These are phyloP conservation scores for Chaetomium cochliodes DNA, from an alignment of 495 filamentous ascomycete genomes.

Conservation along the genomic window DNA sequence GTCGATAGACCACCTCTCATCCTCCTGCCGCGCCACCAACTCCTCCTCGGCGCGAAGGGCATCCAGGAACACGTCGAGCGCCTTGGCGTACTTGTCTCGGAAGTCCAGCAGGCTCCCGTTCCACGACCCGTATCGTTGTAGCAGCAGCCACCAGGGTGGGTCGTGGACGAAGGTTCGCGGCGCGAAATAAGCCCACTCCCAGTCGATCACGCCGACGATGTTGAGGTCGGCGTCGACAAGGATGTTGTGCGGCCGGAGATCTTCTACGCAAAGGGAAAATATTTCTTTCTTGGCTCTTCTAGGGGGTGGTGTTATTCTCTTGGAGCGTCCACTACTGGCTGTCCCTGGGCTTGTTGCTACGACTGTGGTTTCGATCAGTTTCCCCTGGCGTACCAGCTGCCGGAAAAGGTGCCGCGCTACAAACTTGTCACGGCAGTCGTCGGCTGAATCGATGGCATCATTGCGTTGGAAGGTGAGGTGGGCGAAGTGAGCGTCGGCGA, in stretches of 20 bases:
- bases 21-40: not conserved
- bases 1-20: constrained; percentile 5
- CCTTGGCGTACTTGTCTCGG: not conserved
- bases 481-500: constrained; percentile 42
- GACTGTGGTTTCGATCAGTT: constrained; percentile 13
- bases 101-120: not conserved
- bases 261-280: constrained; percentile 33
- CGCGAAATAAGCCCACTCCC: constrained; percentile 23
- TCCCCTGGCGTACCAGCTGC: constrained; percentile 32
- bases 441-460: constrained; percentile 35
- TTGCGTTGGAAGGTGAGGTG: constrained; percentile 47
- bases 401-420: constrained; percentile 40
- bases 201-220: constrained; percentile 19
- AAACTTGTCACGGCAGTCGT: constrained; percentile 41
- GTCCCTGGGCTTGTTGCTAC: no score
- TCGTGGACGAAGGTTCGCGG: constrained; percentile 10
- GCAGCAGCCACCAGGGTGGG: constrained; percentile 21
- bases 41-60: constrained; percentile 7
- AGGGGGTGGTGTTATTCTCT: not conserved
- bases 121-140: constrained; percentile 5
- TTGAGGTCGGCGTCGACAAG: constrained; percentile 28
- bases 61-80: constrained; percentile 11
- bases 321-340: not conserved
- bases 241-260: constrained; percentile 34
- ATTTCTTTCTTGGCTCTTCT: constrained; percentile 3